Evolutionary conservation across 306 rosid species (phyloP), one percentile per base, ranked within the genome.

Genomic region (Adenanthera pavonina): DNA sequence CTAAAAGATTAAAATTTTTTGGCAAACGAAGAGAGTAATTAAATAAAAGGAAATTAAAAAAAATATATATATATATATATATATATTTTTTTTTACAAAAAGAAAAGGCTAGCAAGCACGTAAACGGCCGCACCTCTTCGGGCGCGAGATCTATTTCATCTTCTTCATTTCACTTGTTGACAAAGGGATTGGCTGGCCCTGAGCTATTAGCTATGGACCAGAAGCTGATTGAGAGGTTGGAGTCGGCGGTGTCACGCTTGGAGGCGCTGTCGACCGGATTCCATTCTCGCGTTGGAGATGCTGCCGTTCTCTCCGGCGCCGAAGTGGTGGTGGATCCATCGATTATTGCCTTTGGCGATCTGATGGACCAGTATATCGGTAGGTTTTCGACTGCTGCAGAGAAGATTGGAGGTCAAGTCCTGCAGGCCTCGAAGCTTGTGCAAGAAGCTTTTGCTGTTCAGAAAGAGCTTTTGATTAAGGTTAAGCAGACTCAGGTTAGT

Each of bases 381-480:
- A 90, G 92, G 86, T 89, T 91, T 83, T 75, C 57, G 30, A 77
- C 66, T 48, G 97, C 94, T 3, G 91, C 94, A n/a, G 97, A 90
- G 88, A 90, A 86, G 85, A 91, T 93, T 57, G 97, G 97, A 36
- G 97, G 97, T 41, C 89, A 80, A 83, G 96, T 91, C 25, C 75
- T 86, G 78, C 92, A 90, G 20, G 88, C 69, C 36, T 86, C 94
- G 0, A 83, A 88, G 81, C 44, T 91, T 78, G 80, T 93, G 16
- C 82, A 49, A 78, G 85, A 93, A 71, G 96, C 96, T 64, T 93
- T 93, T 76, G 41, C 78, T 76, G 89, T 77, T 80, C 96, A 88
- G 85, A 91, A 84, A 74, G 88, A 91, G 86, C 94, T 93, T 68
- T 84, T 93, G 34, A 77, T 85, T 47, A 84, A 82, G 83, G 88